Evolutionary conservation across 2,329 filamentous ascomycete genomes (phyloP).

Genomic region (Colletotrichum phormii): DNA sequence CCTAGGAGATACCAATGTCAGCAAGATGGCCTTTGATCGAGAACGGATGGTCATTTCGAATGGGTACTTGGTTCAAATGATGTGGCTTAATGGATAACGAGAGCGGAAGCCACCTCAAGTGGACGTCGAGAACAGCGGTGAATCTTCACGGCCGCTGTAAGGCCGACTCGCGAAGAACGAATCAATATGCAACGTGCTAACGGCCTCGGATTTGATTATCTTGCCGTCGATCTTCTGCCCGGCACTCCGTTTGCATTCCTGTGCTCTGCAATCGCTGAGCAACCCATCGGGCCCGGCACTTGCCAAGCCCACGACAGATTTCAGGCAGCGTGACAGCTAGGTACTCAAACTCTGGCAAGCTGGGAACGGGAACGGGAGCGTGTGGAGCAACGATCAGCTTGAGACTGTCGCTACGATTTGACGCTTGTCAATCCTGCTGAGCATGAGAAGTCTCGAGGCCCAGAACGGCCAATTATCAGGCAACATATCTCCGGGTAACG

Average conservation of each 20-base stretch:
- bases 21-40: no score
- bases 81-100: neutral
- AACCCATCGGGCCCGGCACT: neutral
- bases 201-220: neutral
- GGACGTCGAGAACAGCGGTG: neutral
- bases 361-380: neutral
- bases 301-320: neutral
- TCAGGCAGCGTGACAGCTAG: neutral
- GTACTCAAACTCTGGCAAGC: neutral
- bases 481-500: no score
- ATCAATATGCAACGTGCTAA: neutral
- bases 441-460: neutral
- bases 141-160: neutral
- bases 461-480: neutral
- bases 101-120: neutral
- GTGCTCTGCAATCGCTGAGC: neutral
- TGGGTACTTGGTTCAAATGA: no score
- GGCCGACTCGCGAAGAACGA: no score
- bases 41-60: no score
- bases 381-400: neutral
- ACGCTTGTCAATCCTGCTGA: neutral
- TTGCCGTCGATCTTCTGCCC: neutral
- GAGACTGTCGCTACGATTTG: neutral
- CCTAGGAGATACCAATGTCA: no score
- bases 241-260: conserved; percentile 3